A percentile compares a stretch with the other conserved stretches of the same genome.
Evolutionary conservation across 768 basidiomycete genomes (phyloP).

Genomic region (Chalciporus chontae): DNA sequence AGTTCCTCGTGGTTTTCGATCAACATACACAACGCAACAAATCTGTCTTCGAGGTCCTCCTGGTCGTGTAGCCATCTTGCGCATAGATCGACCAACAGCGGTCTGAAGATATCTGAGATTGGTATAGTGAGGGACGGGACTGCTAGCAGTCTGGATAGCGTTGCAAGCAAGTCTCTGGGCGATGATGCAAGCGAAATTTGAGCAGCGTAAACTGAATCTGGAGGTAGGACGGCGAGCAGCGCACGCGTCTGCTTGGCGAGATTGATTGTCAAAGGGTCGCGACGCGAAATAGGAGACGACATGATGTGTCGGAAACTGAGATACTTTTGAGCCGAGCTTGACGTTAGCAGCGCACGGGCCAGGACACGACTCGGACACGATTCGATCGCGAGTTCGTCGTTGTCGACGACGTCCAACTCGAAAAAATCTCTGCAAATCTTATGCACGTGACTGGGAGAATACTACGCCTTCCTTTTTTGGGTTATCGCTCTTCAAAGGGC

Average conservation of each 20-base stretch:
- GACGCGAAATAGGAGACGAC: conserved; percentile 18
- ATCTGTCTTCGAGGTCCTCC: conserved; percentile 45
- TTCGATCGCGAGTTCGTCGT: conserved; percentile 1
- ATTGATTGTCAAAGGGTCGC: conserved; percentile 61
- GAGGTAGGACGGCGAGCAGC: conserved; percentile 43
- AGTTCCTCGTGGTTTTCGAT: conserved; percentile 69
- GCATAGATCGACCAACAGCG: conserved; percentile 75
- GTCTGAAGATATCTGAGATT: conserved; percentile 67
- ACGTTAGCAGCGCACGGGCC: neutral
- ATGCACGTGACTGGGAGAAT: conserved; percentile 22
- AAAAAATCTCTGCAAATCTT: conserved; percentile 2
- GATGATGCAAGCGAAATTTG: conserved; percentile 39
- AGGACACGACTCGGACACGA: neutral
- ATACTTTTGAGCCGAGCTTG: neutral
- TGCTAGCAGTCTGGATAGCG: conserved; percentile 58
- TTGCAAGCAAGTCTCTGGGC: conserved; percentile 43
- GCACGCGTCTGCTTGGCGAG: conserved; percentile 48
- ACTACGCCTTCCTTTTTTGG: conserved; percentile 12
- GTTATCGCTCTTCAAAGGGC: no score
- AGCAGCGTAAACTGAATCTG: conserved; percentile 37
- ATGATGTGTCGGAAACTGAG: conserved; percentile 6
- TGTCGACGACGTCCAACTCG: neutral
- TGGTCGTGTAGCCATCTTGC: conserved; percentile 73
- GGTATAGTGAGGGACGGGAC: conserved; percentile 58
- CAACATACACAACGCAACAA: conserved; percentile 59